Base-by-base conservation (phyloP, 192 early-diverging fungal genomes). In the Gaertneriomyces sp. region DNA sequence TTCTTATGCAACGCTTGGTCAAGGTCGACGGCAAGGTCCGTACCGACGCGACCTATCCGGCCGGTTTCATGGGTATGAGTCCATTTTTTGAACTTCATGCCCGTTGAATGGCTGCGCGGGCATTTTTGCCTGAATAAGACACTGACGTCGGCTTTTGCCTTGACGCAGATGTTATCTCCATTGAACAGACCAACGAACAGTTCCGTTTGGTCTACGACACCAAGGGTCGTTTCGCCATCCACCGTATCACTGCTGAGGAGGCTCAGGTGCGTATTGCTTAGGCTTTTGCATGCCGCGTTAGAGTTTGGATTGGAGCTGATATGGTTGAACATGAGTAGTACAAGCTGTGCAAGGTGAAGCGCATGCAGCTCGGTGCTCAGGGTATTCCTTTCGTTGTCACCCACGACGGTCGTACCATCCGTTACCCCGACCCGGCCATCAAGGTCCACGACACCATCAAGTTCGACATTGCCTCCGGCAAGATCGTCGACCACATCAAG, bases 361-460 rank as follows among this genome's bases (percentile, higher is more conserved):
- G 88, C 77, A 88, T 94, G 74, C 85, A 96, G 84, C 81, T 98
- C 64, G 95, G 95, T 69, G 82, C 89, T 73, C 96, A 96, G 82
- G 92, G 88, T 69, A 91, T 99, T 60, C 97, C 97, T 33, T 98
- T 83, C 85, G 77, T 91, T 51, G 91, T 96, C 58, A 99, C 97
- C 79, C 97, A 99, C 87, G 97, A 99, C 72, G 97, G 97, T 43
- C 93, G 97, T 75, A 99, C 97, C 69, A 84, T 98, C 83, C 95
- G 97, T 79, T 99, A 95, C 90, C 97, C 97, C 51, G 97, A 99
- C 87, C 97, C 97, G 62, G 65, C 89, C 79, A 88, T 99, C 86
- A 96, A 97, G 90, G 94, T 92, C 76, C 97, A 98, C 89, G 97
- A 99, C 87, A 93, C 94, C 57, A 82, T 99, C 85, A 94, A 93